Evolutionary conservation across 2,329 filamentous ascomycete genomes (phyloP).

Genomic region (Trichoderma sp.): DNA sequence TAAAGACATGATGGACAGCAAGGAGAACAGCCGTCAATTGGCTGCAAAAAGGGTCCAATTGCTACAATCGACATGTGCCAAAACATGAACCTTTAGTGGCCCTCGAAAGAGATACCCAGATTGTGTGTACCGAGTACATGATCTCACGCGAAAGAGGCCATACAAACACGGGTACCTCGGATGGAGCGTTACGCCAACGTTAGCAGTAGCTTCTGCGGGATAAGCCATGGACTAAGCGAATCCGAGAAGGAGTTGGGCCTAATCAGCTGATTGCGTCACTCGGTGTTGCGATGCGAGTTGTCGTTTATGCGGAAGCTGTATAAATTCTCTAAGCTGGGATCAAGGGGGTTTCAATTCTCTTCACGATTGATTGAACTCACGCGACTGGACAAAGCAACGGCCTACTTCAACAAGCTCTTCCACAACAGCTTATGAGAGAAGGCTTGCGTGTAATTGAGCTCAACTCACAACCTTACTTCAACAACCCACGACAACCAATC

Average conservation of each 20-base stretch:
- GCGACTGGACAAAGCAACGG: not conserved
- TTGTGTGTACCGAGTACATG: not conserved
- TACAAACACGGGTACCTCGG: not conserved
- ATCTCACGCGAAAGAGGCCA: not conserved
- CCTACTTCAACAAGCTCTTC: not conserved
- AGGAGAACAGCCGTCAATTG: not conserved
- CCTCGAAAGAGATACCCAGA: too few relatives aligned
- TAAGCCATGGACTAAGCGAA: constrained; percentile 1
- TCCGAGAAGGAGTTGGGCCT: not conserved
- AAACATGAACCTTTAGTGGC: not conserved
- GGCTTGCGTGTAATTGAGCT: not conserved
- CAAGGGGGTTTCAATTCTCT: too few relatives aligned
- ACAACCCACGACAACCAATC: not conserved
- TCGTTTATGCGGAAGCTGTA: not conserved
- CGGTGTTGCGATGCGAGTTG: not conserved
- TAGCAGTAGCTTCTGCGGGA: not conserved
- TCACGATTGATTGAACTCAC: not conserved
- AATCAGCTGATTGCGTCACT: constrained; percentile 16
- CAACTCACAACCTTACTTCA: not conserved
- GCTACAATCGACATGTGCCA: not conserved
- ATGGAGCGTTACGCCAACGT: not conserved
- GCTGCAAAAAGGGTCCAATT: too few relatives aligned
- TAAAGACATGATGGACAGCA: not conserved
- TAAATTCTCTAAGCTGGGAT: too few relatives aligned
- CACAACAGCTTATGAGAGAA: not conserved